Evolutionary conservation across 2,329 filamentous ascomycete species (phyloP).

Genomic region (Didymellaceae sp.): DNA sequence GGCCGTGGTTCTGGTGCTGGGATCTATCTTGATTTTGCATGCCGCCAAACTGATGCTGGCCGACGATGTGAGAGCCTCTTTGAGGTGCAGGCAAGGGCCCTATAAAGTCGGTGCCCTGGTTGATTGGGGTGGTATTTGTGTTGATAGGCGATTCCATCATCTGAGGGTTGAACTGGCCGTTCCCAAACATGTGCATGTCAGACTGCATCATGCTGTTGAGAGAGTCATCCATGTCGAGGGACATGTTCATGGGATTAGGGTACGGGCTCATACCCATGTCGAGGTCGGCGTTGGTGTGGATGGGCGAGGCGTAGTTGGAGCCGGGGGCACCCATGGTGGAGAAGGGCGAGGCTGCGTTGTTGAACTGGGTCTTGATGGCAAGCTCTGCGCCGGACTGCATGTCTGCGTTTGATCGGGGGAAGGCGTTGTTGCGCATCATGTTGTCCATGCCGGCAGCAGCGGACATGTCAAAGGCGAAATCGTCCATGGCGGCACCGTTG

Average conservation of each 20-base stretch:
- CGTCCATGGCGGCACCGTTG: conserved; percentile 37
- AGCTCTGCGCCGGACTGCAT: conserved; percentile 44
- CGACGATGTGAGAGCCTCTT: conserved; percentile 33
- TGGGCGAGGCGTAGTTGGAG: conserved; percentile 54
- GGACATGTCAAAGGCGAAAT: conserved; percentile 50
- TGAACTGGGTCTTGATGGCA: conserved; percentile 51
- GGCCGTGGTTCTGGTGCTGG: conserved; percentile 31
- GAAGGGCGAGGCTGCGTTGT: conserved; percentile 43
- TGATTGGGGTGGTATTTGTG: conserved; percentile 18
- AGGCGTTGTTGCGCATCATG: conserved; percentile 44
- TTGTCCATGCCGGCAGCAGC: conserved; percentile 39
- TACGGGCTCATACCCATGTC: conserved; percentile 56
- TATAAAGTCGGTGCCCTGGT: conserved; percentile 33
- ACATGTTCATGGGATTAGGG: conserved; percentile 50
- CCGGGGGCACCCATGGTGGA: conserved; percentile 47
- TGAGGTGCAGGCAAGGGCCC: conserved; percentile 40
- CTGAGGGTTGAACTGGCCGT: conserved; percentile 47
- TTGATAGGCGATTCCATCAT: conserved; percentile 52
- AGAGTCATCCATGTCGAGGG: conserved; percentile 52
- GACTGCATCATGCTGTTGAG: conserved; percentile 46
- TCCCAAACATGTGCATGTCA: conserved; percentile 51
- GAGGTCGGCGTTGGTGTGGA: conserved; percentile 46
- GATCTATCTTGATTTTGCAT: conserved; percentile 16
- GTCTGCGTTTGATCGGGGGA: conserved; percentile 29
- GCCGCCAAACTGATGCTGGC: conserved; percentile 6